Conservation (phyloP, 495 filamentous ascomycete species). For the Daldinia childiae region DNA sequence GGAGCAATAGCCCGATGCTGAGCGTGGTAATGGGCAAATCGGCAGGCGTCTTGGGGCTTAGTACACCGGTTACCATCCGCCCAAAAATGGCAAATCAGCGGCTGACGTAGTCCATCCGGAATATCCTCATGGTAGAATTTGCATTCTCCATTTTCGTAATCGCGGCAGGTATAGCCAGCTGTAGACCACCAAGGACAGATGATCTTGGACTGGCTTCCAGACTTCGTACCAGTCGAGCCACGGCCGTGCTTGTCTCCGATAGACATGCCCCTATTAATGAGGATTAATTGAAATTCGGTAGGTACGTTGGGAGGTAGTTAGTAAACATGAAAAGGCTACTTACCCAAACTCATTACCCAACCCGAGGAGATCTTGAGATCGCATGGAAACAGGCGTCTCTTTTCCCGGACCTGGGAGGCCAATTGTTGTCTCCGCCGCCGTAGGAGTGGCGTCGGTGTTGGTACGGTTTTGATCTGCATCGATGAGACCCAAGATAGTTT, state of each 20-base stretch:
- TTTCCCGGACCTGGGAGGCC: slow-evolving; percentile 8
- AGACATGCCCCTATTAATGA: neutral
- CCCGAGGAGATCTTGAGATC: slow-evolving; percentile 20
- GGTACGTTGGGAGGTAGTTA: neutral
- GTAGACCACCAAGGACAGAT: slow-evolving; percentile 39
- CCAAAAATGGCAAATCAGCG: slow-evolving; percentile 35
- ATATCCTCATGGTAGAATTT: slow-evolving; percentile 19
- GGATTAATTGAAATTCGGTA: neutral
- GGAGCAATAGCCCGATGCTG: slow-evolving; percentile 14
- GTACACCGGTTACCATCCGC: slow-evolving; percentile 19
- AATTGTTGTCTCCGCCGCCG: neutral
- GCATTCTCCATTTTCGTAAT: slow-evolving; percentile 10
- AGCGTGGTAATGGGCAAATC: slow-evolving; percentile 26
- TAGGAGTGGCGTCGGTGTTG: neutral
- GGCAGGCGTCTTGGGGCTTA: slow-evolving; percentile 14
- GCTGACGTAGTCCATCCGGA: slow-evolving; percentile 15
- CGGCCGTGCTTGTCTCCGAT: neutral
- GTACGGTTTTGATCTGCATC: slow-evolving; percentile 2
- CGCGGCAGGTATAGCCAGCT: slow-evolving; percentile 12
- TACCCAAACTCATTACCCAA: slow-evolving; percentile 9
- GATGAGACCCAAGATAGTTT: slow-evolving; percentile 17
- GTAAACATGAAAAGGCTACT: neutral
- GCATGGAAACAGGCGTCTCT: slow-evolving; percentile 17
- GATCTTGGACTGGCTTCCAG: slow-evolving; percentile 11
- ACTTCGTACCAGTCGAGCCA: neutral